phyloP scores from a whole-genome alignment of 495 filamentous ascomycete species.

The Schizothecium vesticola region DNA sequence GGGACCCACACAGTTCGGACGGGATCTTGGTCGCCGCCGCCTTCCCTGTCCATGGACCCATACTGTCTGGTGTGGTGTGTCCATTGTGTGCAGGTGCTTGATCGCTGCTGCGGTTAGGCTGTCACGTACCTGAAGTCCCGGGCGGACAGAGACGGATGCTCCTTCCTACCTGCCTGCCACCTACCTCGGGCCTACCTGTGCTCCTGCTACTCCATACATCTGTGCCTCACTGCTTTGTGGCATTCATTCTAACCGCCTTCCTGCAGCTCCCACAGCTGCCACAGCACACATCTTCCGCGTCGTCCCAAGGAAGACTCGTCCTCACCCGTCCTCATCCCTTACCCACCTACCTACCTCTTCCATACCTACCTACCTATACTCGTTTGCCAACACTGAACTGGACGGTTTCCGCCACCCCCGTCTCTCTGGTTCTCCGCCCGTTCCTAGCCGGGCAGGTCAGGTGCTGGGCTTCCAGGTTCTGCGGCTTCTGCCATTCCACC shows the following conservation, averaged over 20 bases:
- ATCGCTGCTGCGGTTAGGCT: neutral
- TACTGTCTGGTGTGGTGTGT: too few species aligned
- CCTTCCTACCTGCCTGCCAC: neutral
- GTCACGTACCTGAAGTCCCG: neutral
- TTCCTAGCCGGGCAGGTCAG: neutral
- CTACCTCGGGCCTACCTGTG: neutral
- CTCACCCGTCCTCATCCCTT: neutral
- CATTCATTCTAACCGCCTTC: neutral
- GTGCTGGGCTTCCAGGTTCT: neutral
- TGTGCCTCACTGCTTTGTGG: neutral
- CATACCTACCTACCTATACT: neutral
- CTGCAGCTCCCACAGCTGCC: neutral
- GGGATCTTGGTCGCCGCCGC: neutral
- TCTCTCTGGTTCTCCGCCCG: neutral
- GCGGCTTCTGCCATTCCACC: neutral
- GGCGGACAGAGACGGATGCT: neutral
- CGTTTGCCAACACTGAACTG: neutral
- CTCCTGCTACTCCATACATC: neutral
- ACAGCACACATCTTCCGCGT: neutral
- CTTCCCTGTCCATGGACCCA: neutral
- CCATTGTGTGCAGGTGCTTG: neutral
- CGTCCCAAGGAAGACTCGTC: neutral
- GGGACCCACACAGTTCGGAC: neutral
- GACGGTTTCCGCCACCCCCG: neutral
- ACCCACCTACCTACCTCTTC: neutral